Base-by-base conservation (phyloP, 2,329 filamentous ascomycete genomes). In the Apiospora hydei region DNA sequence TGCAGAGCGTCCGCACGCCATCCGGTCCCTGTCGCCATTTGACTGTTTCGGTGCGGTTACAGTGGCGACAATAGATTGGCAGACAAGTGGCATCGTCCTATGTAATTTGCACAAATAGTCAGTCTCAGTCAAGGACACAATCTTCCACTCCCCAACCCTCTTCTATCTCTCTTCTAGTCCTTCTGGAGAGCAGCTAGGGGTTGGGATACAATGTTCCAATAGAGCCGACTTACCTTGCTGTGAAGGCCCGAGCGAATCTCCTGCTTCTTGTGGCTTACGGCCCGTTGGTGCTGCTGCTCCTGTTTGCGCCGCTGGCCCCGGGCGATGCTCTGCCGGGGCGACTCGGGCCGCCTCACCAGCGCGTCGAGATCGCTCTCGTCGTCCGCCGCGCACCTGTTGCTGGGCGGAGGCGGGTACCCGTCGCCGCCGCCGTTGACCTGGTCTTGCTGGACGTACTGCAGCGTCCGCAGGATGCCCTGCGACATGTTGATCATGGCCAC, bases 401-500 rank as follows among this genome's bases (percentile, higher is more conserved):
- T 1, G 18, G 16, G 8, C 5, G 51, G 8, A 4, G 51, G 10
- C 16, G 13, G 53, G 34, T 18, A 4, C 13, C 44, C 16, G 16
- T 18, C 16, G 44, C 4, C 21, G 44, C 16, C 21, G 44, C 44
- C 21, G 18, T 21, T 21, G 44, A 8, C 30, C 16, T n/a, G 43
- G 38, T 30, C n/a, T 47, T 46, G 41, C 24, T 68, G 67, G 43
- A 68, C 43, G 13, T 30, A 34, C 1, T 16, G 67, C 8, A 68
- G 43, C 7, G 67, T 68, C 44, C 43, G 43, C 67, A 49, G 18
- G 24, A 68, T 68, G 24, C 47, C 67, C 16, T 68, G 43, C 24
- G 67, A 68, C 43, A 68, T 21, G 24, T 68, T 68, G 67, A 68
- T 68, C 43, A 68, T 68, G 43, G 67, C 67, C 24, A n/a, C 46